Evolutionary conservation across 192 early-diverging fungal genomes (phyloP).

Genomic region (Diversispora epigaea): DNA sequence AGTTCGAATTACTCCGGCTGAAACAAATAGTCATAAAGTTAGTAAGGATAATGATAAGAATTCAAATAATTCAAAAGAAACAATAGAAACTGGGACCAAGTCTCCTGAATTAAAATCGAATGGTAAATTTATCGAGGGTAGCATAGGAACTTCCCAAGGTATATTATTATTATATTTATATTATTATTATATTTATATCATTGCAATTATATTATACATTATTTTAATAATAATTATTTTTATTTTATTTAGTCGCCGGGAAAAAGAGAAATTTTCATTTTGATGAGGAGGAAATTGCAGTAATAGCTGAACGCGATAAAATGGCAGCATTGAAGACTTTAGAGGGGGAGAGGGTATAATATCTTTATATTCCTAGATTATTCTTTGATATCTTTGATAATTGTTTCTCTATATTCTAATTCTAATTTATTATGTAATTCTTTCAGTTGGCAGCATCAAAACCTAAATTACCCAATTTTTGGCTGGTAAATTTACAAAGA

Average conservation of each 20-base stretch:
- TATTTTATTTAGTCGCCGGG: constrained; percentile 3
- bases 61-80: background rate
- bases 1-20: constrained; percentile 47
- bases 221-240: background rate
- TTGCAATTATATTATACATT: background rate
- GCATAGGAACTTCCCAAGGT: background rate
- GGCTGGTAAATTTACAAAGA: constrained; percentile 30
- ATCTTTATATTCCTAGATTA: background rate
- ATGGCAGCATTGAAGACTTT: constrained; percentile 37
- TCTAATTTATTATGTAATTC: background rate
- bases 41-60: background rate
- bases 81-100: background rate
- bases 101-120: background rate
- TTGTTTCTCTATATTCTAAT: background rate
- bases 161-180: background rate
- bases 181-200: background rate
- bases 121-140: constrained; percentile 5
- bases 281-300: constrained; percentile 32
- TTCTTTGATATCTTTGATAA: background rate
- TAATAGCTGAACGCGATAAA: constrained; percentile 37
- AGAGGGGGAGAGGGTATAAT: constrained; percentile 36
- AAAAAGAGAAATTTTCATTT: constrained; percentile 43
- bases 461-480: constrained; percentile 43
- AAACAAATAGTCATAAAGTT: background rate
- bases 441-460: constrained; percentile 38